These are phyloP conservation scores for Nakaseomyces bracarensis DNA, from an alignment of 1,139 yeast genomes.

Conservation along the genomic window DNA sequence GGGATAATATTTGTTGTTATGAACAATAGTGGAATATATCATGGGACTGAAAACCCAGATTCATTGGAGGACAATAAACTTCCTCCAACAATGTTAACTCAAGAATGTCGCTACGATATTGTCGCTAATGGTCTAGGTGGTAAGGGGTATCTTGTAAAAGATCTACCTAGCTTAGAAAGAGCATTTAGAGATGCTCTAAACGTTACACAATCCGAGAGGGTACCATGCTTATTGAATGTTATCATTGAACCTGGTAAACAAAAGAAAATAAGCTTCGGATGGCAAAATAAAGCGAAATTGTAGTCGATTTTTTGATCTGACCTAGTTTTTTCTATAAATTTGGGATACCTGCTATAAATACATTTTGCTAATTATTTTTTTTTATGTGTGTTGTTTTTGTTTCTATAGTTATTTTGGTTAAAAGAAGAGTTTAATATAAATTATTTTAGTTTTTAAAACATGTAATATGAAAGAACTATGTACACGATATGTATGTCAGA, in stretches of 20 bases:
- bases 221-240: conserved; percentile 45
- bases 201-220: conserved; percentile 26
- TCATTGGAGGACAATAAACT: conserved; percentile 26
- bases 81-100: conserved; percentile 51
- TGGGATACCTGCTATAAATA: not conserved
- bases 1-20: conserved; percentile 51
- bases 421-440: too few species aligned
- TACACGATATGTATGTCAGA: not conserved
- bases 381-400: not conserved
- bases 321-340: not conserved
- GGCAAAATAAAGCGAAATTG: conserved; percentile 37
- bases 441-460: conserved; percentile 1
- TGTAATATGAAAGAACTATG: not conserved
- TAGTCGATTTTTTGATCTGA: not conserved
- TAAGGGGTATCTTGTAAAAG: conserved; percentile 41
- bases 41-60: conserved; percentile 40
- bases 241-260: conserved; percentile 49
- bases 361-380: not conserved
- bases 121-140: conserved; percentile 50
- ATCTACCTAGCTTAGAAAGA: conserved; percentile 34
- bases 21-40: conserved; percentile 64
- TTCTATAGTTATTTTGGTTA: not conserved
- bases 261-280: conserved; percentile 49
- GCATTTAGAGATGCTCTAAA: conserved; percentile 38
- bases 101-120: conserved; percentile 46